phyloP scores from a whole-genome alignment of 2,329 filamentous ascomycete species.

The Colletotrichum orbiculare region DNA sequence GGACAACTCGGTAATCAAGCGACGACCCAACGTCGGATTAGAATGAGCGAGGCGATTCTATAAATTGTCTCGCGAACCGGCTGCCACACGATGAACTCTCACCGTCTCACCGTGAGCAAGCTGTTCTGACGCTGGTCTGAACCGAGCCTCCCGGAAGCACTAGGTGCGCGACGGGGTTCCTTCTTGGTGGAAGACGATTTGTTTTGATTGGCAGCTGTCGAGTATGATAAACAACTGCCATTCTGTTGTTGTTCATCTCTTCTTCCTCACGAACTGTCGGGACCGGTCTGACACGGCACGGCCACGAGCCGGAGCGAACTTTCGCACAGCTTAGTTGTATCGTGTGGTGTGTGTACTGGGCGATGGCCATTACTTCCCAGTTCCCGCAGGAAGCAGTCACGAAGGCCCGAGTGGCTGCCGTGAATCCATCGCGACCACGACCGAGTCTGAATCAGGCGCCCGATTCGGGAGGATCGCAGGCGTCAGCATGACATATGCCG shows the following conservation, averaged over 20 bases:
- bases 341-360: background rate
- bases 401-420: slow-evolving; percentile 1
- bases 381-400: background rate
- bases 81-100: slow-evolving; percentile 26
- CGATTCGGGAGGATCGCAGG: slow-evolving; percentile 18
- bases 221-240: too few relatives aligned
- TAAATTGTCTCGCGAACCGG: slow-evolving; percentile 22
- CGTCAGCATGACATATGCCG: slow-evolving; percentile 24
- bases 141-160: too few relatives aligned
- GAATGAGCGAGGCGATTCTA: slow-evolving; percentile 22
- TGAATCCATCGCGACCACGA: background rate
- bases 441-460: slow-evolving; percentile 14
- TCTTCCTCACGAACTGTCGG: too few relatives aligned
- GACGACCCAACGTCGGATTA: slow-evolving; percentile 8
- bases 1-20: background rate
- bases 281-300: too few relatives aligned
- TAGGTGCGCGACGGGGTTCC: too few relatives aligned
- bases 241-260: background rate
- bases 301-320: too few relatives aligned
- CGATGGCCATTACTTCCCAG: slow-evolving; percentile 22
- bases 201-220: too few relatives aligned
- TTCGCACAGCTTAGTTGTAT: too few relatives aligned
- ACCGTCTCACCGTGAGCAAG: slow-evolving; percentile 12
- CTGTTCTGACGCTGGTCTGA: slow-evolving; percentile 5
- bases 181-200: too few relatives aligned